Evolutionary conservation across 495 filamentous ascomycete species (phyloP).

Genomic region (Penicillium malachiteum): DNA sequence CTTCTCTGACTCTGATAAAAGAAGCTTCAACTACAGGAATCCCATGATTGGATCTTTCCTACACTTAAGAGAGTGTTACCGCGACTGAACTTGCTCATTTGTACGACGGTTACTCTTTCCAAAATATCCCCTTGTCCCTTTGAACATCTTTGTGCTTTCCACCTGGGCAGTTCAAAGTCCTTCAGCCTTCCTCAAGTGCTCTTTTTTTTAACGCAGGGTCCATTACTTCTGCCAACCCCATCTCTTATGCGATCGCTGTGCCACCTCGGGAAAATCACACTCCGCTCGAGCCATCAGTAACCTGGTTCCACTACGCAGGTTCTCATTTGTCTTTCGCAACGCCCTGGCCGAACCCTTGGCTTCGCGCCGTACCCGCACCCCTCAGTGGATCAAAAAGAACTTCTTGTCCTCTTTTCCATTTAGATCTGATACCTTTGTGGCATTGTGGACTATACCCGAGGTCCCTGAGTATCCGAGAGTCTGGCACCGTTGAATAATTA

Average conservation of each 20-base stretch:
- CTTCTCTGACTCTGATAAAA: not conserved
- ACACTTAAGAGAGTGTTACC: not conserved
- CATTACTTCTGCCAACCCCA: conserved; percentile 17
- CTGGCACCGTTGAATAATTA: conserved; percentile 4
- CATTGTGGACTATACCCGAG: conserved; percentile 10
- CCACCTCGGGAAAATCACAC: conserved; percentile 24
- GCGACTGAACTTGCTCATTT: conserved; percentile 10
- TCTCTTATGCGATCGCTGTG: conserved; percentile 22
- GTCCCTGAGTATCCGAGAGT: conserved; percentile 5
- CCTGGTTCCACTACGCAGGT: conserved; percentile 8
- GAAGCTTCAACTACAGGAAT: too few relatives aligned
- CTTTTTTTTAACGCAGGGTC: conserved; percentile 21
- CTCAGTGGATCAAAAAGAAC: conserved; percentile 20
- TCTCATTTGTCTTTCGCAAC: conserved; percentile 17
- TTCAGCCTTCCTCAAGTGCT: not conserved
- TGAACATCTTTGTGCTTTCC: not conserved
- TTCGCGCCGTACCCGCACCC: conserved; percentile 22
- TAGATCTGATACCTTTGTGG: conserved; percentile 14
- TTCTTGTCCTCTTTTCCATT: conserved; percentile 3
- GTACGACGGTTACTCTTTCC: conserved; percentile 22
- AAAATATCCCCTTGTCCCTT: conserved; percentile 6
- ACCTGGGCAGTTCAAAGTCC: not conserved
- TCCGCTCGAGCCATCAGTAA: conserved; percentile 6
- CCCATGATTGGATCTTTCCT: not conserved
- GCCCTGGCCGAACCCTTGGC: conserved; percentile 3